phyloP scores from a whole-genome alignment of 176 grass and related monocot genomes.

The Eragrostis curvula region DNA sequence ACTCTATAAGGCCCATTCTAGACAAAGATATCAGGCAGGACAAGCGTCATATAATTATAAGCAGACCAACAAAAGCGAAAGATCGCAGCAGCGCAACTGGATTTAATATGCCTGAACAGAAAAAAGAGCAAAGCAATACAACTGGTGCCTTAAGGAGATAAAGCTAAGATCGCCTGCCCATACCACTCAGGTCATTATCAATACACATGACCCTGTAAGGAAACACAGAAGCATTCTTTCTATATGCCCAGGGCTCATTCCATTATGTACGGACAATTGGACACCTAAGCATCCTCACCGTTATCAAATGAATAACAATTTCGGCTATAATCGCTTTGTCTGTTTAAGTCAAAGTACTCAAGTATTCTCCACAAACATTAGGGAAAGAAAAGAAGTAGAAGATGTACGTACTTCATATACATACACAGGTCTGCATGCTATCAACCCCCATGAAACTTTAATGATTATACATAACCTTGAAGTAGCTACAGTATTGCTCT shows the following conservation, averaged over 20 bases:
- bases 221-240: not conserved
- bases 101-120: not conserved
- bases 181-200: not conserved
- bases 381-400: not conserved
- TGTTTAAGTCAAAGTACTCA: constrained; percentile 5
- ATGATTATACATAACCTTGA: constrained; percentile 30
- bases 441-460: constrained; percentile 38
- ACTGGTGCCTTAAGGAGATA: no score
- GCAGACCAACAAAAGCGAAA: not conserved
- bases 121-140: not conserved
- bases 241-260: not conserved
- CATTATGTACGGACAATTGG: not conserved
- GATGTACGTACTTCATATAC: constrained; percentile 38
- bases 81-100: not conserved
- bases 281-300: not conserved
- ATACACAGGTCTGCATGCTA: constrained; percentile 46
- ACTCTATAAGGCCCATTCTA: not conserved
- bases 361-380: constrained; percentile 12
- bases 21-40: not conserved
- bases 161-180: not conserved
- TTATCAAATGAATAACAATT: not conserved
- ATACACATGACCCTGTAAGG: not conserved
- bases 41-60: not conserved
- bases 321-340: not conserved
- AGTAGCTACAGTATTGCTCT: constrained; percentile 26